These are phyloP conservation scores for Candida ipomoeae DNA, from an alignment of 805 yeast genomes.

Conservation along the genomic window DNA sequence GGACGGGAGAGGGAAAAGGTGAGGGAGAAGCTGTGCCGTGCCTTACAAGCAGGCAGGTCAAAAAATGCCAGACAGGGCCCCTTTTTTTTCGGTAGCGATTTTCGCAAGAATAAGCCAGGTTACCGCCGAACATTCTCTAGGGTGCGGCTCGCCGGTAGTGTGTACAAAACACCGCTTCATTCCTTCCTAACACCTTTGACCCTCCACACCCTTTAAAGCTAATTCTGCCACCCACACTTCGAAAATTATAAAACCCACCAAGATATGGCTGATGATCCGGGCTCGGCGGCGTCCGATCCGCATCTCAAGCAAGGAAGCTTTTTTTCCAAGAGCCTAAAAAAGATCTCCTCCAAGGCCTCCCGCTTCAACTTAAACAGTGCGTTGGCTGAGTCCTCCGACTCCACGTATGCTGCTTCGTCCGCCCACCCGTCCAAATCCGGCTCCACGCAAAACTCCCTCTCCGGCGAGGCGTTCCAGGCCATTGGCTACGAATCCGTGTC, in stretches of 20 bases:
- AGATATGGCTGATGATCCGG: constrained; percentile 8
- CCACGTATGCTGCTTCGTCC: constrained; percentile 1
- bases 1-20: too few relatives aligned
- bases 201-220: neutral
- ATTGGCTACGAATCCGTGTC: constrained; percentile 32
- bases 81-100: neutral
- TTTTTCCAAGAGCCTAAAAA: constrained; percentile 28
- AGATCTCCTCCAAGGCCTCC: constrained; percentile 27
- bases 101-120: neutral
- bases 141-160: constrained; percentile 3
- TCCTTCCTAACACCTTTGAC: neutral
- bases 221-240: too few relatives aligned
- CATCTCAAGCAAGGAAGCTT: constrained; percentile 8
- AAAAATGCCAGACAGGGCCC: neutral
- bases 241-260: neutral
- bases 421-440: constrained; percentile 4
- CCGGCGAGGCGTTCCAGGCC: constrained; percentile 29
- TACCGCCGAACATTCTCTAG: constrained; percentile 1
- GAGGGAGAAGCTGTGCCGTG: neutral
- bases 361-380: constrained; percentile 18
- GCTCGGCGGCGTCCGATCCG: neutral
- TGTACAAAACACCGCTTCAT: neutral
- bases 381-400: constrained; percentile 4
- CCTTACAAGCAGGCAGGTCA: neutral
- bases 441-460: neutral